Conservation (phyloP, 2,329 filamentous ascomycete species). For the Reticulascus tulasneorum region DNA sequence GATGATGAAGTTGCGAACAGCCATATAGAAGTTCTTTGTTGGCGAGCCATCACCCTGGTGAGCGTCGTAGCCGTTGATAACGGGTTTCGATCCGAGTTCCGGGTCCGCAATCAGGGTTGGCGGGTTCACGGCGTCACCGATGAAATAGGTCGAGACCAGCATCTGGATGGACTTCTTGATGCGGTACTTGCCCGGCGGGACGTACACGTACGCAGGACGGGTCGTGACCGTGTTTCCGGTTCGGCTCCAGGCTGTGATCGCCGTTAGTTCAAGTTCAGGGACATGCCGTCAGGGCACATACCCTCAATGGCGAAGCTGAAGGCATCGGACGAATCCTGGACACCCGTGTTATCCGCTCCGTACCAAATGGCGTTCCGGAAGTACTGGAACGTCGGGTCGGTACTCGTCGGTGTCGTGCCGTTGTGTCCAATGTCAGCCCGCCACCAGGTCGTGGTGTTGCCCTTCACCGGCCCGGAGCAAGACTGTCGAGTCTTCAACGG, state of each 20-base stretch:
- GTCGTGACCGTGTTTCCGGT: slow-evolving; percentile 23
- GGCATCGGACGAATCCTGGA: slow-evolving; percentile 20
- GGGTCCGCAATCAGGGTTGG: slow-evolving; percentile 23
- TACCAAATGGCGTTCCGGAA: slow-evolving; percentile 21
- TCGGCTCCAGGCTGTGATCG: slow-evolving; percentile 18
- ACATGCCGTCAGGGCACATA: slow-evolving; percentile 7
- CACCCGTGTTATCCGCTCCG: slow-evolving; percentile 22
- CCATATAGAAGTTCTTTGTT: slow-evolving; percentile 30
- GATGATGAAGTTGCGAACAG: slow-evolving; percentile 24
- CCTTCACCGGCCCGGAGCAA: slow-evolving; percentile 8
- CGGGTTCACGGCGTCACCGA: slow-evolving; percentile 24
- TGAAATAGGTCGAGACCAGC: slow-evolving; percentile 25
- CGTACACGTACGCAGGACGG: slow-evolving; percentile 19
- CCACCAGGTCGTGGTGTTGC: slow-evolving; percentile 19
- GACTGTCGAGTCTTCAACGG: slow-evolving; percentile 7
- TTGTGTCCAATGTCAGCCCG: slow-evolving; percentile 20
- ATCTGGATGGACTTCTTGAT: slow-evolving; percentile 24
- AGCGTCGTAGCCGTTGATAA: slow-evolving; percentile 20
- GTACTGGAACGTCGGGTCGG: slow-evolving; percentile 20
- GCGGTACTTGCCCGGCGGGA: slow-evolving; percentile 26
- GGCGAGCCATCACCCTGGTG: slow-evolving; percentile 19
- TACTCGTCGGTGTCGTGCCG: slow-evolving; percentile 19
- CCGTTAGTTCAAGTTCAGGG: background rate
- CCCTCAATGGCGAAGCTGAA: slow-evolving; percentile 21
- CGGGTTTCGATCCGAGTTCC: slow-evolving; percentile 11